Evolutionary conservation across 345 rosid species (phyloP).

Genomic region (Gossypium australe): DNA sequence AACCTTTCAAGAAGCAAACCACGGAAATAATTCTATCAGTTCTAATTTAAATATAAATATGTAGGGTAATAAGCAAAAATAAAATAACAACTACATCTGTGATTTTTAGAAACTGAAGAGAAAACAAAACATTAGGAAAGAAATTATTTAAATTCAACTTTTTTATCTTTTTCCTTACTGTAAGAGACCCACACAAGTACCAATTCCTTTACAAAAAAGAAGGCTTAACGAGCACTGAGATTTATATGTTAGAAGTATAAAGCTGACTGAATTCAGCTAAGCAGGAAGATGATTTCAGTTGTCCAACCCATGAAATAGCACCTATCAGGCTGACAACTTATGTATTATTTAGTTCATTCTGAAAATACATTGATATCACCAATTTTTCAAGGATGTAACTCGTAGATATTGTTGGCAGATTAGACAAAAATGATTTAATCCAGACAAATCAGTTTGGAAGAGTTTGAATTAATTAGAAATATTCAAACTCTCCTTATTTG

Average conservation of each 20-base stretch:
- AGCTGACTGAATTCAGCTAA: not conserved
- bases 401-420: too few relatives aligned
- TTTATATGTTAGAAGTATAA: not conserved
- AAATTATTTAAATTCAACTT: not conserved
- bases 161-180: not conserved
- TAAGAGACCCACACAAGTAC: not conserved
- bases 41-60: not conserved
- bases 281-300: not conserved
- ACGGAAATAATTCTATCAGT: not conserved
- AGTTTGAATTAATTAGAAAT: too few relatives aligned
- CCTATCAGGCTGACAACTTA: constrained; percentile 4
- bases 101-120: not conserved
- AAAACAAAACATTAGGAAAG: not conserved
- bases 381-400: not conserved
- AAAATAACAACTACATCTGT: not conserved
- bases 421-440: too few relatives aligned
- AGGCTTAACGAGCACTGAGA: not conserved
- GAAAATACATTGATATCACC: not conserved
- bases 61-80: not conserved
- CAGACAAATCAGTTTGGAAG: too few relatives aligned
- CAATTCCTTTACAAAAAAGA: not conserved
- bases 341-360: not conserved
- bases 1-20: constrained; percentile 39
- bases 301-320: constrained; percentile 4
- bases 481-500: too few relatives aligned